phyloP scores from a whole-genome alignment of 192 early-diverging fungal genomes.

The Umbelopsis sp. region DNA sequence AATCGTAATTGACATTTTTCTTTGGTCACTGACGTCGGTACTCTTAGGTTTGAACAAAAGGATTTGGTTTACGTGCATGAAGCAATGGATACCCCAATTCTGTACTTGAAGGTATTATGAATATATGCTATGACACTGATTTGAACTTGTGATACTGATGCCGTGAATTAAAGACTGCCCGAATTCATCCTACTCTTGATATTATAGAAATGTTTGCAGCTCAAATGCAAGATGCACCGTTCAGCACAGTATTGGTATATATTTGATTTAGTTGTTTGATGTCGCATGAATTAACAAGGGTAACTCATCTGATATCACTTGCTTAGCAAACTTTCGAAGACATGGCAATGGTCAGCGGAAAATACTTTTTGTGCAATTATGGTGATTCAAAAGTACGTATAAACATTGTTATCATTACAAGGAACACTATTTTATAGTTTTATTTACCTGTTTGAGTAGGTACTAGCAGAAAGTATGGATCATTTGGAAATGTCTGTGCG shows the following conservation, averaged over 20 bases:
- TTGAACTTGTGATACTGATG: not conserved
- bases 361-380: slow-evolving; percentile 83
- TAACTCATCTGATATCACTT: not conserved
- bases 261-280: not conserved
- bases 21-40: not conserved
- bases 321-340: slow-evolving; percentile 68
- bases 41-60: not conserved
- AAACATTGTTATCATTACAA: not conserved
- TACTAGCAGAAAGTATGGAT: slow-evolving; percentile 66
- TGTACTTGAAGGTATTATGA: slow-evolving; percentile 27
- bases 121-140: not conserved
- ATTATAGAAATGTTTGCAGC: slow-evolving; percentile 77
- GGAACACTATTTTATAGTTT: not conserved
- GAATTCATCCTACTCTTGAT: slow-evolving; percentile 73
- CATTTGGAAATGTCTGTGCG: slow-evolving; percentile 56
- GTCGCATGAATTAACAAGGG: not conserved
- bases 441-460: slow-evolving; percentile 11
- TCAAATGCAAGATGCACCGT: slow-evolving; percentile 63
- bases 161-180: slow-evolving; percentile 50
- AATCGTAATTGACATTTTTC: not conserved
- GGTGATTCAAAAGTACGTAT: slow-evolving; percentile 52
- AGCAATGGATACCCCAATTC: slow-evolving; percentile 31
- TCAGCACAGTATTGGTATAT: slow-evolving; percentile 63
- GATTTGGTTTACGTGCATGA: slow-evolving; percentile 35
- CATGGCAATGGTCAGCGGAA: slow-evolving; percentile 60